phyloP scores from a whole-genome alignment of 208 protist genomes.

The Crithidia acanthocephali region DNA sequence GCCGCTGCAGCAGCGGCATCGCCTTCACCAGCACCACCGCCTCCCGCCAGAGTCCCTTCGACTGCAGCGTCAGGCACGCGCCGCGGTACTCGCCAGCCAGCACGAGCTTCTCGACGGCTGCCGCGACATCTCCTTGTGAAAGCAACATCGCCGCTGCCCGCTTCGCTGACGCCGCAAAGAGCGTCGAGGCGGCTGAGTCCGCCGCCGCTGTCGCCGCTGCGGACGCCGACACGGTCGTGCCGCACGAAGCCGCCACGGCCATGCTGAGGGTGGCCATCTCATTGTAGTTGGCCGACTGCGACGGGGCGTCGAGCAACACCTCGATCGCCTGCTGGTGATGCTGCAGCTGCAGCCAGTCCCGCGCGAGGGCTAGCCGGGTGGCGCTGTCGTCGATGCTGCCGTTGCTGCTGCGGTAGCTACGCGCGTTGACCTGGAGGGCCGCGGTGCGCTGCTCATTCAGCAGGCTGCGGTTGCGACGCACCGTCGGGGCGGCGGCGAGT shows the following conservation, averaged over 20 bases:
- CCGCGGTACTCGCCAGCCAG: constrained; percentile 67
- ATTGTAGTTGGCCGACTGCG: constrained; percentile 55
- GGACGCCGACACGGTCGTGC: constrained; percentile 6
- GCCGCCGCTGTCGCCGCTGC: constrained; percentile 3
- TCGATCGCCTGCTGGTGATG: constrained; percentile 62
- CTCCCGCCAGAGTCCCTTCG: constrained; percentile 68
- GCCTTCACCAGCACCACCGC: constrained; percentile 59
- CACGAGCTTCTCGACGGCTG: constrained; percentile 77
- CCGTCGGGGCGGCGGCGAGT: constrained; percentile 25
- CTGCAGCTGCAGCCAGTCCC: constrained; percentile 61
- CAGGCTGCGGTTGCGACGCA: constrained; percentile 54
- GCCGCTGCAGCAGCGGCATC: constrained; percentile 15
- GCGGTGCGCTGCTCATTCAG: constrained; percentile 57
- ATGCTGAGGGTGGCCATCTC: constrained; percentile 70
- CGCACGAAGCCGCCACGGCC: constrained; percentile 50
- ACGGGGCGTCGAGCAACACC: constrained; percentile 71
- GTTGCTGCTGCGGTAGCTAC: constrained; percentile 43
- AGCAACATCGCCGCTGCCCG: constrained; percentile 73
- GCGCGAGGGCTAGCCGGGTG: constrained; percentile 51
- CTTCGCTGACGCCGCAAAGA: constrained; percentile 54
- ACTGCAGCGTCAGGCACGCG: constrained; percentile 66
- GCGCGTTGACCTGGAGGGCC: constrained; percentile 31
- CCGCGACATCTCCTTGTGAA: constrained; percentile 65
- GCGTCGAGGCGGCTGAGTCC: constrained; percentile 34
- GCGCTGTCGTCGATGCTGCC: constrained; percentile 49